Base-by-base conservation (phyloP, 352 stramenopile species). In the Globisporangium paroecandrum region DNA sequence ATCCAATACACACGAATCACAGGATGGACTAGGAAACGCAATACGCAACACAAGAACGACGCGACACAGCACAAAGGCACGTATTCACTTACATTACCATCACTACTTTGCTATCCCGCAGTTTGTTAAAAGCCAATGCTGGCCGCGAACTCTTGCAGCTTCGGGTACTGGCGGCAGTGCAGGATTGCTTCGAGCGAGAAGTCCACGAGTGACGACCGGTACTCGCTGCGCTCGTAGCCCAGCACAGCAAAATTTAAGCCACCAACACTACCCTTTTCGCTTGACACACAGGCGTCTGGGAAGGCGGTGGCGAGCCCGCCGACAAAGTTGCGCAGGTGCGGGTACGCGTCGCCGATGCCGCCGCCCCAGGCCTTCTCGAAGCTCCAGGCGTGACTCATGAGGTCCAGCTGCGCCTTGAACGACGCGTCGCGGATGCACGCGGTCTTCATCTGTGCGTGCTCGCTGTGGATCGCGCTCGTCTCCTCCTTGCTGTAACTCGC, bases 391-490 rank as follows among this genome's bases (percentile, higher is more conserved):
- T 29, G 65, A 24, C 13, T 51, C 34, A 55, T 64, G 32, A 36
- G 47, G 47, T 66, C 65, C 1, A 70, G 46, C 34, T 70, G 65
- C 29, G 58, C 36, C 27, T 66, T 61, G 47, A 70, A 66, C 34
- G 65, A 66, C 27, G 65, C 25, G n/a, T 70, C 65, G 10, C 65
- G 65, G 20, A 56, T 66, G 65, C 62, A 70, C 51, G 65, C 65
- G 34, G 65, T 66, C 58, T 66, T 66, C 46, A 70, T 53, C 49
- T 65, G 57, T 15, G 58, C 65, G 49, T 70, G 65, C 58, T 70
- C 65, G 58, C 36, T 54, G 51, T 70, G 58, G 65, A 70, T 66
- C 49, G 38, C 36, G 32, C 47, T 70, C 32, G 58, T 32, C 24
- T 70, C 65, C 5, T 70, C 58, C 18, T 56, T 70, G 22, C 18